Conservation (phyloP, 768 basidiomycete species). For the Trametes elegans region DNA sequence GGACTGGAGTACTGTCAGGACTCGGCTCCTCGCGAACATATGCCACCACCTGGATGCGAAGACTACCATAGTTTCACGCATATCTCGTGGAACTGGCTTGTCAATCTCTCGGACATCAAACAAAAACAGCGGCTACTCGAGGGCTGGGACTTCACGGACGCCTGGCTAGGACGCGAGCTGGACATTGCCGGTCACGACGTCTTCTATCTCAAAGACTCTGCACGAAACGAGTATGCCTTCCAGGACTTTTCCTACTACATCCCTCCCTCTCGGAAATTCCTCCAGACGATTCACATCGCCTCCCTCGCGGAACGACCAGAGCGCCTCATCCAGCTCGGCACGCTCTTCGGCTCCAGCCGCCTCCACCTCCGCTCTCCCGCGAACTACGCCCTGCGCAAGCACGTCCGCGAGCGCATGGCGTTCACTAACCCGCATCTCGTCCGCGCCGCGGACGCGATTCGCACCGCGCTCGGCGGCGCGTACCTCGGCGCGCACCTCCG, state of each 20-base stretch:
- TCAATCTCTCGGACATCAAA: conserved; percentile 47
- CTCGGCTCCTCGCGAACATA: conserved; percentile 31
- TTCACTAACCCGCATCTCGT: conserved; percentile 50
- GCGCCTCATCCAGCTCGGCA: conserved; percentile 67
- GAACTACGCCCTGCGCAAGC: conserved; percentile 42
- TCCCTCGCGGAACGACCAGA: conserved; percentile 39
- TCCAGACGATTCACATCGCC: conserved; percentile 41
- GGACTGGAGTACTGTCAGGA: conserved; percentile 51
- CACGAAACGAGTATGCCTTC: conserved; percentile 64
- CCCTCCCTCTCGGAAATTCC: conserved; percentile 38
- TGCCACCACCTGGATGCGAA: conserved; percentile 46
- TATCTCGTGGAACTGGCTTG: conserved; percentile 69
- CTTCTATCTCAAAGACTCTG: conserved; percentile 48
- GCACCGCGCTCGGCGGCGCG: conserved; percentile 37
- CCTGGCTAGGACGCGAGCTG: conserved; percentile 46
- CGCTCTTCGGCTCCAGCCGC: conserved; percentile 74
- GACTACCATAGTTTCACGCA: conserved; percentile 60
- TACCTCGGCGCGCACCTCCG: conserved; percentile 71
- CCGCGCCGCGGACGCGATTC: conserved; percentile 43
- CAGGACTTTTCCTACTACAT: conserved; percentile 36
- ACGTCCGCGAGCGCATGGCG: conserved; percentile 55
- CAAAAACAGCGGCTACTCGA: conserved; percentile 43
- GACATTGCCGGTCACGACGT: conserved; percentile 39
- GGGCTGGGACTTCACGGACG: conserved; percentile 47
- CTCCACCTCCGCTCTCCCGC: conserved; percentile 45